A percentile compares a stretch with the other conserved stretches of the same genome.
phyloP scores from a whole-genome alignment of 2,329 filamentous ascomycete species.

The Diaporthe humulicola region DNA sequence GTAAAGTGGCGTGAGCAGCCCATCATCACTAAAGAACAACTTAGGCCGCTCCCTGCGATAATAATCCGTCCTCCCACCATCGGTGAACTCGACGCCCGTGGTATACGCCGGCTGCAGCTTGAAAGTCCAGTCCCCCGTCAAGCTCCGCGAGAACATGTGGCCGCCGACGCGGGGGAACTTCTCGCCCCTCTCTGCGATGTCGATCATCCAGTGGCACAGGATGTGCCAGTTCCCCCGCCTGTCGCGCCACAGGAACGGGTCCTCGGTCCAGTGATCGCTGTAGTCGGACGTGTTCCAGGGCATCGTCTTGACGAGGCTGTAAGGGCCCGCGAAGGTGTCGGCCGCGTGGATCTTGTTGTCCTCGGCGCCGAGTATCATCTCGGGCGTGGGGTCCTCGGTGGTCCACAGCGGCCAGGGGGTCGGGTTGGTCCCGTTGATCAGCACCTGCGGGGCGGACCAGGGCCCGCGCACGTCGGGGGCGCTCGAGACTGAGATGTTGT shows the following conservation, averaged over 20 bases:
- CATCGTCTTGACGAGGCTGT: conserved; percentile 41
- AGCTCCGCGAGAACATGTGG: conserved; percentile 10
- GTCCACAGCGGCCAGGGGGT: conserved; percentile 15
- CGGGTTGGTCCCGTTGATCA: conserved; percentile 41
- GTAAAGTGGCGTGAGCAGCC: conserved; percentile 60
- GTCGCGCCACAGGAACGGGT: conserved; percentile 49
- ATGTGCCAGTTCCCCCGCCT: conserved; percentile 48
- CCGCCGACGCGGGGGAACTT: conserved; percentile 25
- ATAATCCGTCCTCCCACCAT: conserved; percentile 55
- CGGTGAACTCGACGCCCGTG: conserved; percentile 49
- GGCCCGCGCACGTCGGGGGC: conserved; percentile 44
- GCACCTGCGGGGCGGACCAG: conserved; percentile 38
- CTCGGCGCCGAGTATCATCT: conserved; percentile 24
- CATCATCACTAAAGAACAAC: conserved; percentile 61
- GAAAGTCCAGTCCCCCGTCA: conserved; percentile 23
- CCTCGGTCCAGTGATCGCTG: conserved; percentile 45
- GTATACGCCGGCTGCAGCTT: conserved; percentile 27
- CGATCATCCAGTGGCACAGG: conserved; percentile 39
- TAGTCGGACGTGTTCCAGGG: conserved; percentile 46
- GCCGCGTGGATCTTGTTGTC: conserved; percentile 12
- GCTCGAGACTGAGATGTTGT: conserved; percentile 43
- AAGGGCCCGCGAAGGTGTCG: background rate
- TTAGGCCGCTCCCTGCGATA: conserved; percentile 62
- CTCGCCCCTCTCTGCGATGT: conserved; percentile 18
- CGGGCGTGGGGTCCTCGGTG: background rate